These are phyloP conservation scores for Staphylotrichum tortipilum DNA, from an alignment of 495 filamentous ascomycete genomes.

Conservation along the genomic window DNA sequence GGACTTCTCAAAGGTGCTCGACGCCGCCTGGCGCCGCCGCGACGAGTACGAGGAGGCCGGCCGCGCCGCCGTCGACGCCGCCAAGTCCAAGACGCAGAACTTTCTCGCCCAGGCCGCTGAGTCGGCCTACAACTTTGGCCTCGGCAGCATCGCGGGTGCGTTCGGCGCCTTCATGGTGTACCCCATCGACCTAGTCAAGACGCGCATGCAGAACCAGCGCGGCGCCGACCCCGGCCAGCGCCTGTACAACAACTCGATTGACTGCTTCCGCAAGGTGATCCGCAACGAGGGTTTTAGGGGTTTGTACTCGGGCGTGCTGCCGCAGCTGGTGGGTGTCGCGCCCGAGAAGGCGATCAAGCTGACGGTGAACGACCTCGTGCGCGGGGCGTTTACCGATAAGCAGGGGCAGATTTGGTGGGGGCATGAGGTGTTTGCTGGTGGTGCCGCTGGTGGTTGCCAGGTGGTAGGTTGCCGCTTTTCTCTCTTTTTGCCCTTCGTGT, in stretches of 20 bases:
- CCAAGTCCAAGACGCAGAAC: constrained; percentile 30
- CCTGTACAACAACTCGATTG: constrained; percentile 91
- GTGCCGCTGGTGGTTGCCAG: constrained; percentile 85
- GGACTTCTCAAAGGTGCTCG: constrained; percentile 91
- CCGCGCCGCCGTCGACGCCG: constrained; percentile 37
- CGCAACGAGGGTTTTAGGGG: constrained; percentile 83
- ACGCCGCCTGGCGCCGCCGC: constrained; percentile 75
- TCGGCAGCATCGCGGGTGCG: constrained; percentile 85
- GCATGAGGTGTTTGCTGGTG: constrained; percentile 80
- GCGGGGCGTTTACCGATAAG: constrained; percentile 66
- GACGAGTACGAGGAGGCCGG: constrained; percentile 35
- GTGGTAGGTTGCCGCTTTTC: constrained; percentile 73
- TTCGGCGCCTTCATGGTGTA: constrained; percentile 99
- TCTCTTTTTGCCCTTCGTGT: too few relatives aligned
- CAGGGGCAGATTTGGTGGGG: constrained; percentile 63
- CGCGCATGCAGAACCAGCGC: constrained; percentile 95
- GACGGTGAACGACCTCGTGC: constrained; percentile 90
- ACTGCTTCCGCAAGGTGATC: constrained; percentile 87
- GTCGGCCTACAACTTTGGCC: constrained; percentile 78
- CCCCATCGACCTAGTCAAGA: constrained; percentile 97
- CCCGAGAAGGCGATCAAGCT: constrained; percentile 99
- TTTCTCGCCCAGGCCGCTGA: constrained; percentile 58
- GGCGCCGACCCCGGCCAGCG: constrained; percentile 69
- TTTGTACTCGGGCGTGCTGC: constrained; percentile 87
- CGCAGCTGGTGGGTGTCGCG: constrained; percentile 92